A percentile compares a stretch with the other conserved stretches of the same genome.
Conservation (phyloP, 1,139 yeast genomes). For the Debaryomycetaceae sp. region DNA sequence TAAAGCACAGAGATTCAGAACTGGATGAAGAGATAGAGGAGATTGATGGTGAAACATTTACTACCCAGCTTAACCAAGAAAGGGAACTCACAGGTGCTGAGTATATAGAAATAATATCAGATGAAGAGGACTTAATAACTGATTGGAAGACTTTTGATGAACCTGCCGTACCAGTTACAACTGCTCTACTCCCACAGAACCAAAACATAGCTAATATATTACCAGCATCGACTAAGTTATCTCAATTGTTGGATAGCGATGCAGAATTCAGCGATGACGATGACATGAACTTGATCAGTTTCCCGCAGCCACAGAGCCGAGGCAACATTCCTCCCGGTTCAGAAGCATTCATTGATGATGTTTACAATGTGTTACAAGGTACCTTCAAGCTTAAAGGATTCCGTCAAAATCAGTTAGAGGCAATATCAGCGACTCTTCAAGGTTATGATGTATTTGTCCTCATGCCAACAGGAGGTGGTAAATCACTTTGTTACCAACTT, state of each 20-base stretch:
- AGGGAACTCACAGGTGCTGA: constrained; percentile 29
- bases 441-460: constrained; percentile 90
- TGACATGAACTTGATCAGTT: constrained; percentile 16
- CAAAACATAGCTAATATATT: neutral
- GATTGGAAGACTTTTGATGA: constrained; percentile 3
- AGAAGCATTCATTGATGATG: constrained; percentile 49
- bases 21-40: constrained; percentile 26
- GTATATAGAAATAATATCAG: constrained; percentile 31
- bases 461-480: constrained; percentile 99
- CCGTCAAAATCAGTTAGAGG: constrained; percentile 83
- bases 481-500: constrained; percentile 90
- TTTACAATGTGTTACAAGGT: constrained; percentile 50
- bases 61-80: constrained; percentile 43
- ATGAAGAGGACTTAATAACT: constrained; percentile 20
- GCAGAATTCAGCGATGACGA: constrained; percentile 37
- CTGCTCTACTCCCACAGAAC: constrained; percentile 4
- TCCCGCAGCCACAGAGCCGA: constrained; percentile 7
- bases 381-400: constrained; percentile 67
- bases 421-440: constrained; percentile 72
- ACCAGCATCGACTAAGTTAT: constrained; percentile 1
- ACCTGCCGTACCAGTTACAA: constrained; percentile 1
- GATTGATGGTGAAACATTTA: constrained; percentile 25
- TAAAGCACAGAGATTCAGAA: constrained; percentile 8
- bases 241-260: constrained; percentile 20
- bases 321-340: constrained; percentile 29